These are phyloP conservation scores for Myotisia sp. DNA, from an alignment of 2,329 filamentous ascomycete genomes.

Conservation along the genomic window DNA sequence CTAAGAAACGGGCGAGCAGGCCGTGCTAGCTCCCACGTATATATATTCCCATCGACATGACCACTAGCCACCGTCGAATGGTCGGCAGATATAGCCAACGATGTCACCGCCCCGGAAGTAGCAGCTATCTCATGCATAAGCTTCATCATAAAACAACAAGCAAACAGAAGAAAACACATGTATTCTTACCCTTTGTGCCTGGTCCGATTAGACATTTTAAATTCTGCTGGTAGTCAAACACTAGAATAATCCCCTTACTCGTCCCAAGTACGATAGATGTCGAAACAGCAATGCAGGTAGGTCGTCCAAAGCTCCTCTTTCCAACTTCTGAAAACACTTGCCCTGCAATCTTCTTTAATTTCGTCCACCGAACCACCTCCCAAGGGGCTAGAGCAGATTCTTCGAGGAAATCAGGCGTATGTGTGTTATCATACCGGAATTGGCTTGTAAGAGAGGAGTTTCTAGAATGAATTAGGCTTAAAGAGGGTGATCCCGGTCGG, in stretches of 20 bases:
- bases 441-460: conserved; percentile 67
- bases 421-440: conserved; percentile 37
- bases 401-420: conserved; percentile 50
- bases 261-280: conserved; percentile 83
- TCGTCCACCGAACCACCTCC: conserved; percentile 96
- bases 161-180: neutral
- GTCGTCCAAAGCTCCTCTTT: conserved; percentile 79
- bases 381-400: conserved; percentile 70
- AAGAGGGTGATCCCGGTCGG: conserved; percentile 61
- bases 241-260: conserved; percentile 80
- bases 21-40: conserved; percentile 84
- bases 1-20: conserved; percentile 78
- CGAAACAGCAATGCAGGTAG: conserved; percentile 79
- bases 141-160: conserved; percentile 4
- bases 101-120: conserved; percentile 75
- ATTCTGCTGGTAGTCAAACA: conserved; percentile 96
- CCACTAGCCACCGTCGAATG: conserved; percentile 83
- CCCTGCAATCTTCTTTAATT: conserved; percentile 71
- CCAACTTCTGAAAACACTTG: conserved; percentile 88
- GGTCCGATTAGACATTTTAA: conserved; percentile 87
- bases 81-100: conserved; percentile 82
- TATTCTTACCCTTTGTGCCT: conserved; percentile 67
- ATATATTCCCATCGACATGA: conserved; percentile 80
- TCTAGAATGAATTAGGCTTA: conserved; percentile 61
- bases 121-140: conserved; percentile 59